These are phyloP conservation scores for Aspergillus wentii DNA, from an alignment of 495 filamentous ascomycete species.

Conservation along the genomic window DNA sequence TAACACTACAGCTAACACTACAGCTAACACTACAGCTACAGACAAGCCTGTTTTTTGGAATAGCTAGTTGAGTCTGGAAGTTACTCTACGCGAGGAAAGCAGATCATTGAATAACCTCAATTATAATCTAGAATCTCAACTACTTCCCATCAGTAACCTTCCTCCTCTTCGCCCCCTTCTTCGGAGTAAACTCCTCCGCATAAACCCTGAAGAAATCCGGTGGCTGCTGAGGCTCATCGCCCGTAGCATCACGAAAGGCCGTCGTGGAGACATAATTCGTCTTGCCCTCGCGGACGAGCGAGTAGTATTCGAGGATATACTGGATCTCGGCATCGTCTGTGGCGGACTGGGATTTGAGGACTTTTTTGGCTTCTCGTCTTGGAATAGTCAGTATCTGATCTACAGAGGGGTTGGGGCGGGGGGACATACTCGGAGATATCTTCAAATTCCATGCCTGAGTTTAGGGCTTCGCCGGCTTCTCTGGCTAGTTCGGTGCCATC, in stretches of 20 bases:
- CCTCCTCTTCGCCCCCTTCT: constrained; percentile 33
- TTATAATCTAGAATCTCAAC: no score
- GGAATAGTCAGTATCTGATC: constrained; percentile 5
- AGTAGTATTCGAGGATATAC: constrained; percentile 55
- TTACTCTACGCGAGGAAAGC: no score
- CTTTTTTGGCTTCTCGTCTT: constrained; percentile 40
- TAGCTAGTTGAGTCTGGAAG: no score
- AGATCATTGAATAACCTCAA: no score
- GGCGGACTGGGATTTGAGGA: constrained; percentile 36
- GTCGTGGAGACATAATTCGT: constrained; percentile 56
- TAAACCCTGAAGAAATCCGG: constrained; percentile 51
- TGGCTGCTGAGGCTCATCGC: constrained; percentile 42
- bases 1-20: no score
- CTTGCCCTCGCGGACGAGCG: constrained; percentile 53
- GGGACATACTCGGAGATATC: constrained; percentile 44
- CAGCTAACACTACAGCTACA: no score
- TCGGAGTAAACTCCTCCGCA: constrained; percentile 38
- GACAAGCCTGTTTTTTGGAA: no score
- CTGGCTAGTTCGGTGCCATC: constrained; percentile 47
- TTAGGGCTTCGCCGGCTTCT: constrained; percentile 45
- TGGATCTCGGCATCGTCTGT: constrained; percentile 45
- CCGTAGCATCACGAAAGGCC: constrained; percentile 51
- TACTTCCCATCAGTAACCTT: constrained; percentile 3
- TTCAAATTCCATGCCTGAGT: constrained; percentile 45
- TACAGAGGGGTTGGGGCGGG: background rate